Percentiles rank a stretch among this genome's conserved stretches.
These are phyloP conservation scores for Geotrichum carabidarum DNA, from an alignment of 1,139 yeast genomes.

Conservation along the genomic window DNA sequence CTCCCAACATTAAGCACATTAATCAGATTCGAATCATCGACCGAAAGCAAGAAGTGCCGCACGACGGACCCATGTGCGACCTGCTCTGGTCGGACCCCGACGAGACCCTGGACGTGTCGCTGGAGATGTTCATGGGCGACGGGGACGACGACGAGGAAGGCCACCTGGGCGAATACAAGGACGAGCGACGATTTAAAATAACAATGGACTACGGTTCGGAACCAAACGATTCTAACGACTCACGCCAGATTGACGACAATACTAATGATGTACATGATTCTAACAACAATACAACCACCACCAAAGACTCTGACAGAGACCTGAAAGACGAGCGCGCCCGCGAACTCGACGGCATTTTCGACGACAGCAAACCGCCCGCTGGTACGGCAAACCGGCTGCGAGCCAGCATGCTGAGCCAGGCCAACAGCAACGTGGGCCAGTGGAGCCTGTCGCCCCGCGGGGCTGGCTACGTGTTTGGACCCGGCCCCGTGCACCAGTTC, in stretches of 20 bases:
- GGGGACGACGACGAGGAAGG: slow-evolving; percentile 11
- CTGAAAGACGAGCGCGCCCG: slow-evolving; percentile 1
- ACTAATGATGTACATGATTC: neutral
- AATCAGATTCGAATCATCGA: slow-evolving; percentile 82
- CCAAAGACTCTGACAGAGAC: neutral
- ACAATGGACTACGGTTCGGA: slow-evolving; percentile 1
- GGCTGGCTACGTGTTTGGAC: slow-evolving; percentile 91
- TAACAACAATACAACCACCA: neutral
- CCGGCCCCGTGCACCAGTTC: slow-evolving; percentile 74
- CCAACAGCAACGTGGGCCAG: slow-evolving; percentile 16
- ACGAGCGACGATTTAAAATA: neutral
- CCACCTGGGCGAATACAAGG: slow-evolving; percentile 4
- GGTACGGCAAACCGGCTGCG: neutral
- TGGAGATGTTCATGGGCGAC: slow-evolving; percentile 9
- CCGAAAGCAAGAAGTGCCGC: slow-evolving; percentile 93
- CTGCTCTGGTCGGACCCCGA: slow-evolving; percentile 97
- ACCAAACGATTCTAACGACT: neutral
- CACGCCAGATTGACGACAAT: neutral
- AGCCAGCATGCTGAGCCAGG: slow-evolving; percentile 5
- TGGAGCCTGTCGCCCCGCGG: slow-evolving; percentile 98
- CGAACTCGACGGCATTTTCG: slow-evolving; percentile 10
- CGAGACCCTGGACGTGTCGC: slow-evolving; percentile 43
- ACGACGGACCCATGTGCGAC: slow-evolving; percentile 98
- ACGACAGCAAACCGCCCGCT: slow-evolving; percentile 5
- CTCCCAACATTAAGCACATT: slow-evolving; percentile 79